These are phyloP conservation scores for Microdochium trichocladiopsis DNA, from an alignment of 2,329 filamentous ascomycete species.

Conservation along the genomic window DNA sequence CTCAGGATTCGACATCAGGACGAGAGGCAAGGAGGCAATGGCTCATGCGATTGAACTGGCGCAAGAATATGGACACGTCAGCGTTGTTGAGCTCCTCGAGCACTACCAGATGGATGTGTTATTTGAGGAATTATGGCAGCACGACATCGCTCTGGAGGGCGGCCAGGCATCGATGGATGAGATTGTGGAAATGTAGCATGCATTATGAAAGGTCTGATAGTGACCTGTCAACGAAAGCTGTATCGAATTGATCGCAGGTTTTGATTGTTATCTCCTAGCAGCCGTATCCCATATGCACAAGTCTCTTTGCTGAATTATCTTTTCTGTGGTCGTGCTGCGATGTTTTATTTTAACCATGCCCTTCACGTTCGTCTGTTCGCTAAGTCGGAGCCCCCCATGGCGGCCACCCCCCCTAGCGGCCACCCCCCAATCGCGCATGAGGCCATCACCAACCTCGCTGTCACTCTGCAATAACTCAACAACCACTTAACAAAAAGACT, in stretches of 20 bases:
- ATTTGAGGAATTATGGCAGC: background rate
- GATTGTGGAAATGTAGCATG: background rate
- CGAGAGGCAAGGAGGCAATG: background rate
- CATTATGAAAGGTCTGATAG: background rate
- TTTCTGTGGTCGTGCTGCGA: too few species aligned
- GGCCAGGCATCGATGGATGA: background rate
- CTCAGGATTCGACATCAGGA: background rate
- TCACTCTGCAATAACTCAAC: too few species aligned
- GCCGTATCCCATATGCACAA: background rate
- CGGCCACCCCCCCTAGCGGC: too few species aligned
- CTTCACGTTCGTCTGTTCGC: background rate
- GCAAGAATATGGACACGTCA: background rate
- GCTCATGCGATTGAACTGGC: background rate
- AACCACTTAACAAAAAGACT: too few species aligned
- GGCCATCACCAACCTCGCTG: too few species aligned
- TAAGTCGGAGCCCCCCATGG: too few species aligned
- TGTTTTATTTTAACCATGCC: background rate
- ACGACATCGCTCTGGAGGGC: background rate
- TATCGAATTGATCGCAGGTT: too few species aligned
- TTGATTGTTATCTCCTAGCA: too few species aligned
- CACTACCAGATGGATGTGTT: background rate
- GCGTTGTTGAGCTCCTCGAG: background rate
- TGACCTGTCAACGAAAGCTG: background rate
- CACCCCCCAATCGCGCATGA: too few species aligned
- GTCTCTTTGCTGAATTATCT: background rate